phyloP scores from a whole-genome alignment of 805 yeast genomes.

The Suhomyces vadensis region DNA sequence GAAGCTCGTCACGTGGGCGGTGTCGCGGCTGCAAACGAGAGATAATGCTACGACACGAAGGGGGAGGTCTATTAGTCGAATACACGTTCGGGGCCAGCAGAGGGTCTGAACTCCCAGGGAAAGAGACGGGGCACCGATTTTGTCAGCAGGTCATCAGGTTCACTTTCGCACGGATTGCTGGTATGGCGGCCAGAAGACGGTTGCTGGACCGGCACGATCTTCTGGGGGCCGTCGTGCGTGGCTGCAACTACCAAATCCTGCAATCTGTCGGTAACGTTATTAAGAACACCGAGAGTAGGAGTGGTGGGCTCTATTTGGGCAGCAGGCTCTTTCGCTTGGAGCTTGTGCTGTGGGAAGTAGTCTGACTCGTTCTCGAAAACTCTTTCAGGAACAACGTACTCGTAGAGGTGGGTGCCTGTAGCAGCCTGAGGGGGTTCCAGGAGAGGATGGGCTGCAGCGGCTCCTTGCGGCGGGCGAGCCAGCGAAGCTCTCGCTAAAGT shows the following conservation, averaged over 20 bases:
- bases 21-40: neutral
- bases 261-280: conserved; percentile 13
- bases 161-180: too few species aligned
- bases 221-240: too few species aligned
- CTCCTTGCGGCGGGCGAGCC: neutral
- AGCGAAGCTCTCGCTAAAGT: too few species aligned
- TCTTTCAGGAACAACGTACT: conserved; percentile 26
- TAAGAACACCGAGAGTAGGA: conserved; percentile 4
- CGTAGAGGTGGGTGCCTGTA: neutral
- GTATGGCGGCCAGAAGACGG: too few species aligned
- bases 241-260: conserved; percentile 11
- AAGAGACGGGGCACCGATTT: conserved; percentile 25
- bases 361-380: conserved; percentile 30
- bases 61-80: conserved; percentile 13
- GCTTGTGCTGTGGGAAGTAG: conserved; percentile 30
- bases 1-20: neutral
- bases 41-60: neutral
- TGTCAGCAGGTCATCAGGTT: too few species aligned
- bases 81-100: conserved; percentile 23
- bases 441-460: neutral
- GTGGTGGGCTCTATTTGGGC: neutral
- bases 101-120: conserved; percentile 37
- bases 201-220: too few species aligned
- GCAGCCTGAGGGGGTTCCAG: conserved; percentile 2
- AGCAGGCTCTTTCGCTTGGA: conserved; percentile 8